Conservation (phyloP, 2,329 filamentous ascomycete genomes). For the Xylariaceae sp. region DNA sequence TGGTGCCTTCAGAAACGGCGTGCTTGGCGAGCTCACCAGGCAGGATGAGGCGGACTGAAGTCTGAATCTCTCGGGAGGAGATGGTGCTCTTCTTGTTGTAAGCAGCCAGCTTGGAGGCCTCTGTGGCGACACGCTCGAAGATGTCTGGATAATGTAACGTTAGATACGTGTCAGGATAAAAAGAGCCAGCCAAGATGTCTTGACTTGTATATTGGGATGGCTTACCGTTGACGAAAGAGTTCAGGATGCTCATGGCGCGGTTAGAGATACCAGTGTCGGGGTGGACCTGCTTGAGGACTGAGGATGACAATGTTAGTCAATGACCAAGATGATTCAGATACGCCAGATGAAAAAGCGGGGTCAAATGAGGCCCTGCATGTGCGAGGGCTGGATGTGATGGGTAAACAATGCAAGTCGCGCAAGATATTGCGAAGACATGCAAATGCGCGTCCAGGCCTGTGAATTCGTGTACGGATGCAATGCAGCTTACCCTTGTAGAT, state of each 20-base stretch:
- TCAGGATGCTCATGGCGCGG: constrained; percentile 99
- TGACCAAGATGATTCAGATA: not conserved
- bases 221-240: constrained; percentile 99
- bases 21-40: constrained; percentile 99
- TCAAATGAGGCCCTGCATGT: too few species aligned
- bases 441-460: not conserved
- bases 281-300: constrained; percentile 99
- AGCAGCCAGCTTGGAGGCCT: constrained; percentile 97
- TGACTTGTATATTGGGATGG: constrained; percentile 28
- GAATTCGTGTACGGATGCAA: not conserved
- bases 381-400: too few species aligned
- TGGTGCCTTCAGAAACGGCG: constrained; percentile 98
- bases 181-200: constrained; percentile 26
- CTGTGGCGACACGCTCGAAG: constrained; percentile 98
- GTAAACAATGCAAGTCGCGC: not conserved
- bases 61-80: constrained; percentile 99
- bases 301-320: constrained; percentile 41
- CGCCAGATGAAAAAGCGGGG: not conserved
- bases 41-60: constrained; percentile 96
- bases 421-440: not conserved
- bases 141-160: constrained; percentile 68
- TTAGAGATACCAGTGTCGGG: constrained; percentile 99
- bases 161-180: constrained; percentile 16
- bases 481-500: constrained; percentile 93
- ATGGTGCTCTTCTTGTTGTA: constrained; percentile 99